Evolutionary conservation across 2,329 filamentous ascomycete species (phyloP), one percentile per base, ranked within the genome.

Genomic region (Rutstroemia sp.): DNA sequence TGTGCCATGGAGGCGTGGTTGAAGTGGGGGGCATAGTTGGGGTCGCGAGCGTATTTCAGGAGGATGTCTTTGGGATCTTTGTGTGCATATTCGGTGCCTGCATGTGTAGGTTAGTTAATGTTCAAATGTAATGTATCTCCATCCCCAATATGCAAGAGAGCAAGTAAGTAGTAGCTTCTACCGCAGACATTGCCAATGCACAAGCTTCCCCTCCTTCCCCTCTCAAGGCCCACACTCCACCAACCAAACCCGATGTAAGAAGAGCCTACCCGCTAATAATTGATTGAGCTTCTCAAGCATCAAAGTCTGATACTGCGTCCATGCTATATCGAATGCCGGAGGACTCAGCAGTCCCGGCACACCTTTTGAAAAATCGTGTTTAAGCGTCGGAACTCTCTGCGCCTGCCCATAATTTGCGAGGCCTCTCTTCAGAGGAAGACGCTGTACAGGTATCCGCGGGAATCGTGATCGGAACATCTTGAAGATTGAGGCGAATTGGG

Each of bases 1-100:
- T 89, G 87, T 56, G 90, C 89, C 88, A 95, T 95, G 66, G 89
- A 95, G 72, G 94, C 94, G 72, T 95, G 83, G 81, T 97, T 99
- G 84, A 99, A 99, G 70, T 87, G 77, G 65, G 86, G 79, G 44
- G 94, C 94, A 61, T 81, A 78, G 64, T 79, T 78, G 46, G 92
- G 87, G 67, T 94, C 82, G 72, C 91, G 89, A 58, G 92, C 88
- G 58, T 86, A 86, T 67, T 83, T 78, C 67, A 92, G 78, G 68
- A 88, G 73, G 68, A 96, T 84, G 48, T 83, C 76, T 72, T 88
- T 84, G 59, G 83, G 51, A 6, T 23, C 48, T 58, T 54, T 62
- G 19, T 36, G 51, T 57, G 61, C 62, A 16, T 52, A 59, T 54
- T 59, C 59, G 58, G 48, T 52, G 55, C 64, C 64, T 67, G 44